phyloP scores from a whole-genome alignment of 2,329 filamentous ascomycete species.

The Alternaria dauci region DNA sequence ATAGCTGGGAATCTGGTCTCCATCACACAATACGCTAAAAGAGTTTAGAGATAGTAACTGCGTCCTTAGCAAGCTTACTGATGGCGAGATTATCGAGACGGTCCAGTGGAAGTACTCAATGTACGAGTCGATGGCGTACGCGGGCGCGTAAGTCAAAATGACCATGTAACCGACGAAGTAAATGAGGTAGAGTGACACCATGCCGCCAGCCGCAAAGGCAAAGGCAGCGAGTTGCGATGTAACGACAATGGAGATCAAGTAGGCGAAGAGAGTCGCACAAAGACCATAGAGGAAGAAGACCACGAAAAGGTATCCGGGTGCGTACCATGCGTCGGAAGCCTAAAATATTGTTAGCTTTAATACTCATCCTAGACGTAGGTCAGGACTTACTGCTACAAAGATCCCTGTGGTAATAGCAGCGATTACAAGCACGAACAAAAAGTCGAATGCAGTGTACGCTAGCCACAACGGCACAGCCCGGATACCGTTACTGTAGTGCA shows the following conservation, averaged over 20 bases:
- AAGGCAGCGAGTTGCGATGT: slow-evolving; percentile 84
- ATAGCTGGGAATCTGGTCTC: slow-evolving; percentile 68
- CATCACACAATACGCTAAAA: slow-evolving; percentile 79
- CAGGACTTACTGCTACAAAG: slow-evolving; percentile 63
- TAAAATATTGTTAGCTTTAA: slow-evolving; percentile 24
- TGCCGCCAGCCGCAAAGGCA: slow-evolving; percentile 79
- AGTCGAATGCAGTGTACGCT: slow-evolving; percentile 83
- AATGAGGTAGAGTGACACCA: slow-evolving; percentile 64
- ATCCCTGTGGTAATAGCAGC: slow-evolving; percentile 73
- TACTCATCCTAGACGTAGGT: not conserved
- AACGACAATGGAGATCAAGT: slow-evolving; percentile 81
- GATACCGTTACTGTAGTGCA: slow-evolving; percentile 93
- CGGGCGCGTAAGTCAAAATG: slow-evolving; percentile 77
- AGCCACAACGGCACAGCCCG: slow-evolving; percentile 83
- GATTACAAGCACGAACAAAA: slow-evolving; percentile 72
- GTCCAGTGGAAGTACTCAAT: slow-evolving; percentile 78
- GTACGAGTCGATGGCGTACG: slow-evolving; percentile 71
- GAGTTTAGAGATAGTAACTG: slow-evolving; percentile 82
- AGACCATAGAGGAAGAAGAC: slow-evolving; percentile 83
- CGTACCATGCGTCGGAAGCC: slow-evolving; percentile 74
- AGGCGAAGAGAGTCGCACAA: slow-evolving; percentile 77
- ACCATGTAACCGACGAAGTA: slow-evolving; percentile 60
- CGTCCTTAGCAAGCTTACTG: slow-evolving; percentile 76
- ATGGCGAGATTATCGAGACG: slow-evolving; percentile 76
- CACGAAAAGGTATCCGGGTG: slow-evolving; percentile 81